These are phyloP conservation scores for Blastocystis sp. DNA, from an alignment of 352 stramenopile genomes.

Conservation along the genomic window DNA sequence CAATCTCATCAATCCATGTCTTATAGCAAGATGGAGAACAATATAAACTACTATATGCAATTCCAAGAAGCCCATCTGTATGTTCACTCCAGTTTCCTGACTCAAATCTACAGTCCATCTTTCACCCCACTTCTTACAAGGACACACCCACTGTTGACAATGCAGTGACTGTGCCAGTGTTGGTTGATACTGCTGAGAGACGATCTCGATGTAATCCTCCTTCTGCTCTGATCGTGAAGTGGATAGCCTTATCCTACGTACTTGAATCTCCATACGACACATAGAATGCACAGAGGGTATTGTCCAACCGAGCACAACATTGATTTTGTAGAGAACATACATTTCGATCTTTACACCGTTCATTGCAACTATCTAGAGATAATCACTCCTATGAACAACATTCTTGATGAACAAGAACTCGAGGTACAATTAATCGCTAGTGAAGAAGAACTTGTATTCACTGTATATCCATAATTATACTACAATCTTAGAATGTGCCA, in stretches of 20 bases:
- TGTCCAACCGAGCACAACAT: not conserved
- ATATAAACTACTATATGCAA: constrained; percentile 5
- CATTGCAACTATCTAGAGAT: not conserved
- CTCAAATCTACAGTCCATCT: not conserved
- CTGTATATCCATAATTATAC: constrained; percentile 13
- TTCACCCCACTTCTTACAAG: not conserved
- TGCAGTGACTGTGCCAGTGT: not conserved
- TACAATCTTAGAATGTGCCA: not conserved
- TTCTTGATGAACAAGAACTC: not conserved
- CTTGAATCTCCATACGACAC: constrained; percentile 8
- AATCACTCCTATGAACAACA: not conserved
- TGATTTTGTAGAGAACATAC: not conserved
- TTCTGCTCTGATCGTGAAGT: constrained; percentile 7
- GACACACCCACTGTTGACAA: not conserved
- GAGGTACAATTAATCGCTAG: constrained; percentile 1
- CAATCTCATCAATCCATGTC: not conserved
- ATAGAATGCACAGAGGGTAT: constrained; percentile 30
- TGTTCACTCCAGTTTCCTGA: not conserved
- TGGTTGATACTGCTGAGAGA: not conserved
- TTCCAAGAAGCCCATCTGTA: not conserved
- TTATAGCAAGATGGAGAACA: constrained; percentile 20
- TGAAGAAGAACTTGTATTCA: not conserved
- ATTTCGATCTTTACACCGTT: not conserved
- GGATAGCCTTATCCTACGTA: not conserved
- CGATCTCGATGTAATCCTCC: constrained; percentile 3